Percentiles rank a stretch among this genome's conserved stretches.
These are phyloP conservation scores for Hyaloscypha variabilis DNA, from an alignment of 495 filamentous ascomycete genomes.

Conservation along the genomic window DNA sequence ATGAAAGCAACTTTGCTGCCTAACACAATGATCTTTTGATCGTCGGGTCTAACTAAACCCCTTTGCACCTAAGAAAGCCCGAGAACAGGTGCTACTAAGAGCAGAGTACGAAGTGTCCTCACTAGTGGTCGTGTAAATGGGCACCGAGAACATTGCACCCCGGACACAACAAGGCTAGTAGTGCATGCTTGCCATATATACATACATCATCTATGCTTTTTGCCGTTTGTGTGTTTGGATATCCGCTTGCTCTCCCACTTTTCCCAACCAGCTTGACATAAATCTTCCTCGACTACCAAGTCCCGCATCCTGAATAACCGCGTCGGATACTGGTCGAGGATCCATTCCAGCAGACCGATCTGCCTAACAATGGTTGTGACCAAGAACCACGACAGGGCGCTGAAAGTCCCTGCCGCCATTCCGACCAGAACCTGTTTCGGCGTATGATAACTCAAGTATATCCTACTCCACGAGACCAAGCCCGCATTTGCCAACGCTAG, in stretches of 20 bases:
- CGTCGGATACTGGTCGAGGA: conserved; percentile 65
- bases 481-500: conserved; percentile 61
- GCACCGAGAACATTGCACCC: no score
- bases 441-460: conserved; percentile 96
- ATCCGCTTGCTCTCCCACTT: conserved; percentile 70
- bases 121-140: no score
- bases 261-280: conserved; percentile 91
- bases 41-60: no score
- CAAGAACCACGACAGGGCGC: conserved; percentile 78
- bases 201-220: conserved; percentile 22
- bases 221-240: conserved; percentile 8
- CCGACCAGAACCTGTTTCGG: conserved; percentile 84
- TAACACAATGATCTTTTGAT: no score
- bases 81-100: no score
- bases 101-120: no score
- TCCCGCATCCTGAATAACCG: conserved; percentile 74
- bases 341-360: conserved; percentile 66
- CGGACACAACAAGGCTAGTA: no score
- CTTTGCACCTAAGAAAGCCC: no score
- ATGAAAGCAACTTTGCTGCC: no score
- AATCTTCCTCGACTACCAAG: conserved; percentile 85
- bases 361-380: conserved; percentile 65
- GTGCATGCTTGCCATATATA: no score
- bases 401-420: conserved; percentile 66
- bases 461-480: conserved; percentile 74